Conservation (phyloP, 192 early-diverging fungal species). For the Backusella circina region DNA sequence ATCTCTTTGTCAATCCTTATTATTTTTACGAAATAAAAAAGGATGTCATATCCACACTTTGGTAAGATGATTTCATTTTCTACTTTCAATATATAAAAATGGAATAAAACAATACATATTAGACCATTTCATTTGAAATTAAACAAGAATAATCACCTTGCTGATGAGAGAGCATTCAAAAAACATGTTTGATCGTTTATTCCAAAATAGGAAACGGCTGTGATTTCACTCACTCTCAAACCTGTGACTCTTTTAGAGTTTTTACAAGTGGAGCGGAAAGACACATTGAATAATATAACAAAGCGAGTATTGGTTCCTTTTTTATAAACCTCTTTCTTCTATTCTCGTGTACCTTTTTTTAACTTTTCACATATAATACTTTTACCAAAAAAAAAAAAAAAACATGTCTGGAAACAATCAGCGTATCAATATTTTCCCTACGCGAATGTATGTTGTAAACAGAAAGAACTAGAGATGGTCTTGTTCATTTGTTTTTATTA, state of each 20-base stretch:
- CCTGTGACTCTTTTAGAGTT: neutral
- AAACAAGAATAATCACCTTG: too few relatives aligned
- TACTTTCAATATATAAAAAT: too few relatives aligned
- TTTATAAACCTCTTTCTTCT: neutral
- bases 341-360: neutral
- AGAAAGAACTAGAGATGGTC: neutral
- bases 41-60: too few relatives aligned
- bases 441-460: slow-evolving; percentile 75
- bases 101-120: too few relatives aligned
- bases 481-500: neutral
- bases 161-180: neutral
- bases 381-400: neutral
- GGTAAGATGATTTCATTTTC: too few relatives aligned
- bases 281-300: neutral
- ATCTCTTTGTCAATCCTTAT: too few relatives aligned
- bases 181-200: neutral
- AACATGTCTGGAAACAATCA: slow-evolving; percentile 61
- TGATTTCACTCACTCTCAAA: neutral
- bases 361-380: neutral
- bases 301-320: neutral
- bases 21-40: too few relatives aligned
- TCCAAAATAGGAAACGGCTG: neutral
- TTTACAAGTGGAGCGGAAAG: neutral
- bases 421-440: slow-evolving; percentile 90
- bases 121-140: too few relatives aligned